Conservation (phyloP, 345 rosid species). For the Brassica napus region Da-Ae NC_063448.1:55686501-55687000, state of each 20-base stretch:
- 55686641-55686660: conserved; percentile 60
- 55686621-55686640: conserved; percentile 47
- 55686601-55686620: conserved; percentile 41
- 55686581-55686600: conserved; percentile 28
- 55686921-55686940: neutral
- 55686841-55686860: conserved; percentile 58
- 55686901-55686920: neutral
- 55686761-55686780: conserved; percentile 43
- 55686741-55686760: conserved; percentile 31
- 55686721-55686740: conserved; percentile 46
- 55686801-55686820: conserved; percentile 44
- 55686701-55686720: conserved; percentile 43
- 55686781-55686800: conserved; percentile 67
- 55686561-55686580: neutral
- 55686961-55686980: neutral
- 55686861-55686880: neutral
- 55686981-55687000: neutral
- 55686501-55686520: neutral
- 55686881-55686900: neutral
- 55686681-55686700: conserved; percentile 54
- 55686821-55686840: conserved; percentile 46
- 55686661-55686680: conserved; percentile 48
- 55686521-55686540: neutral
- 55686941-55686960: neutral
- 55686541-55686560: neutral